These are phyloP conservation scores for Vitis hybrid DNA, from an alignment of 177 flowering plant genomes.

Conservation along the genomic window DNA sequence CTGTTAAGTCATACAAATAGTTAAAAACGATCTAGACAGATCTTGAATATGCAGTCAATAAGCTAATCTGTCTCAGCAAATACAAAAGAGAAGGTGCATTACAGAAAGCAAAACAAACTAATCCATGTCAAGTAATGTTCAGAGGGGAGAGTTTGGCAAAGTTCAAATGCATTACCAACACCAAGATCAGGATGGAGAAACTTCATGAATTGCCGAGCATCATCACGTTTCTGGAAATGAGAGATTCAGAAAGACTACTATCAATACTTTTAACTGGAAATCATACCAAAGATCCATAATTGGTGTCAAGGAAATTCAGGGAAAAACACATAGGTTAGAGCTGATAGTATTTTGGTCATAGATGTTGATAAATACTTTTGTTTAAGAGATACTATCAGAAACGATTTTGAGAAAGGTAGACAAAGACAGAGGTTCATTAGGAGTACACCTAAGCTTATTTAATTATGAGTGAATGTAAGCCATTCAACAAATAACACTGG, in stretches of 20 bases:
- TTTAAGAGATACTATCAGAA: too few species aligned
- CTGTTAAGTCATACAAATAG: conserved; percentile 34
- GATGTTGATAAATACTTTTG: too few species aligned
- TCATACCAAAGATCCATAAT: too few species aligned
- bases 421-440: too few species aligned
- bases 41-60: neutral
- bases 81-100: neutral
- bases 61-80: neutral
- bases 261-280: neutral
- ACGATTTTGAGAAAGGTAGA: too few species aligned
- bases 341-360: too few species aligned
- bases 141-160: neutral
- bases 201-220: conserved; percentile 97
- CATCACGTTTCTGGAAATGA: conserved; percentile 80
- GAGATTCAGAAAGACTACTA: conserved; percentile 1
- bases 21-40: neutral
- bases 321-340: too few species aligned
- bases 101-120: neutral
- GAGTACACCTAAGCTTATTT: too few species aligned
- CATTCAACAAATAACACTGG: neutral
- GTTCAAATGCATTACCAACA: conserved; percentile 58
- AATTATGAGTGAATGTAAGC: neutral
- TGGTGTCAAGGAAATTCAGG: too few species aligned
- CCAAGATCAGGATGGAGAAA: conserved; percentile 98
- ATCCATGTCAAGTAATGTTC: neutral